phyloP scores from a whole-genome alignment of 371 early-diverging fungal genomes.

The Modicella reniformis region DNA sequence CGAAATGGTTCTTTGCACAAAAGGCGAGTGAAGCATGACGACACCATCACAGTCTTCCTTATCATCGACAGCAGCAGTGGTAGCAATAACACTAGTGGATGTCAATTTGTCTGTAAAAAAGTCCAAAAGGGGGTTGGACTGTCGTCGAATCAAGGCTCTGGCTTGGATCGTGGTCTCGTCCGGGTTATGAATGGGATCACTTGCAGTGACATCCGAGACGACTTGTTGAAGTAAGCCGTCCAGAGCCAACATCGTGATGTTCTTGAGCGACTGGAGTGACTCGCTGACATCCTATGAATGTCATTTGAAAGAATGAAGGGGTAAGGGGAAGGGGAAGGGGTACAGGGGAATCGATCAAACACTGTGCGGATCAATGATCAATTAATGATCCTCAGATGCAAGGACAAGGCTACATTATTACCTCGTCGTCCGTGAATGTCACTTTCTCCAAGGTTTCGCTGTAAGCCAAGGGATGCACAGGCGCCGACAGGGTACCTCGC shows the following conservation, averaged over 20 bases:
- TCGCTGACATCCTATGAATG: slow-evolving; percentile 38
- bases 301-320: background rate
- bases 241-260: slow-evolving; percentile 46
- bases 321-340: background rate
- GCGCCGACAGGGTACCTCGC: background rate
- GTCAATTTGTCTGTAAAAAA: background rate
- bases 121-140: slow-evolving; percentile 27
- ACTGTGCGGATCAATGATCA: no score
- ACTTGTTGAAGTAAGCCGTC: slow-evolving; percentile 49
- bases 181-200: slow-evolving; percentile 46
- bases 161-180: slow-evolving; percentile 51
- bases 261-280: slow-evolving; percentile 53
- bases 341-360: background rate
- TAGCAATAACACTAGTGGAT: no score
- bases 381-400: no score
- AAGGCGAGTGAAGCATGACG: background rate
- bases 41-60: background rate
- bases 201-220: slow-evolving; percentile 47
- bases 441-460: background rate
- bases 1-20: slow-evolving; percentile 18
- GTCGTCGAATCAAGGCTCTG: slow-evolving; percentile 41
- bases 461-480: background rate
- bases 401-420: background rate
- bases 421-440: background rate
- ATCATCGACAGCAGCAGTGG: no score